phyloP scores from a whole-genome alignment of 164 flowering plant species.

The Aristolochia fimbriata region DNA sequence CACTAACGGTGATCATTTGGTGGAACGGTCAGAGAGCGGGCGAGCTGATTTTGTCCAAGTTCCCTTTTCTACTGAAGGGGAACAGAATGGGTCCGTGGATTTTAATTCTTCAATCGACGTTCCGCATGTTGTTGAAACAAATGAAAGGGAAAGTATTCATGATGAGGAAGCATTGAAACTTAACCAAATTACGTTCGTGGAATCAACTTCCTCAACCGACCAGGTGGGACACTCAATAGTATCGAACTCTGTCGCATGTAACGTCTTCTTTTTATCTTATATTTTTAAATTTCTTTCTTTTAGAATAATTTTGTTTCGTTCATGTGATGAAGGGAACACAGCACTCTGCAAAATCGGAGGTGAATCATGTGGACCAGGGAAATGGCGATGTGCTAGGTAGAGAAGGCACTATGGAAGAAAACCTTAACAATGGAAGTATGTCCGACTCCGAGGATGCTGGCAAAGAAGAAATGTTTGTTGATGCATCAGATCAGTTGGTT shows the following conservation, averaged over 20 bases:
- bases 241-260: too few species aligned
- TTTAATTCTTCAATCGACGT: slow-evolving; percentile 4
- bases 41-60: background rate
- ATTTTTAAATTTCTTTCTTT: background rate
- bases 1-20: too few species aligned
- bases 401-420: slow-evolving; percentile 12
- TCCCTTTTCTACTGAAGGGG: slow-evolving; percentile 8
- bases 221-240: too few species aligned
- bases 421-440: slow-evolving; percentile 19
- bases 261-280: too few species aligned
- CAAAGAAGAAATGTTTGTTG: slow-evolving; percentile 62
- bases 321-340: slow-evolving; percentile 9
- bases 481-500: slow-evolving; percentile 52
- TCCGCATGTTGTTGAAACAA: background rate
- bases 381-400: slow-evolving; percentile 16
- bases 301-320: background rate
- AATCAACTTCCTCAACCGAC: background rate
- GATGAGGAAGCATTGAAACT: background rate
- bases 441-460: slow-evolving; percentile 29
- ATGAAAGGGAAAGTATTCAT: background rate
- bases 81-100: slow-evolving; percentile 4
- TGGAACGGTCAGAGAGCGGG: too few species aligned
- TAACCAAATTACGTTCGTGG: background rate
- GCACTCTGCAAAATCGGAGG: slow-evolving; percentile 21
- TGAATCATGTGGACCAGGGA: slow-evolving; percentile 12